phyloP scores from a whole-genome alignment of 805 yeast species.

The Yarrowia sp. region DNA sequence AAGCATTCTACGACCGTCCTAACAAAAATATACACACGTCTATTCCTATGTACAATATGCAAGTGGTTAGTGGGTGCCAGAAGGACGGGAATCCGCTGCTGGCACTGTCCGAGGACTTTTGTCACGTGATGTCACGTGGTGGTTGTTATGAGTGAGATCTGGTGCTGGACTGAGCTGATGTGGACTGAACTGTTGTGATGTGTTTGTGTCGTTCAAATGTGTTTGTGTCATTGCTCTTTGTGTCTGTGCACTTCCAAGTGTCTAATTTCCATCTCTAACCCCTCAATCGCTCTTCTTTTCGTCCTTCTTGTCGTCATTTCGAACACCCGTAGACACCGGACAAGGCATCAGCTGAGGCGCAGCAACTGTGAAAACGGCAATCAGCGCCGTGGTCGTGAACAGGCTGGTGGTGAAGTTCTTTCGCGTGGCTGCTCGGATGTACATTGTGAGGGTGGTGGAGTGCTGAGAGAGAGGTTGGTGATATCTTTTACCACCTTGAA shows the following conservation, averaged over 20 bases:
- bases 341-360: constrained; percentile 43
- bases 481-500: neutral
- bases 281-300: neutral
- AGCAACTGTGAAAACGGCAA: constrained; percentile 66
- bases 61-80: constrained; percentile 4
- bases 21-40: neutral
- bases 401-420: constrained; percentile 59
- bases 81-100: too few species aligned
- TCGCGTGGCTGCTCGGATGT: constrained; percentile 57
- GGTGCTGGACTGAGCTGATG: too few species aligned
- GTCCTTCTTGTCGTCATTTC: constrained; percentile 16
- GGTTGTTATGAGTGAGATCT: too few species aligned
- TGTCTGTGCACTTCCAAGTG: neutral
- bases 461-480: neutral
- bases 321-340: constrained; percentile 33
- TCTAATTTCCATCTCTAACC: neutral
- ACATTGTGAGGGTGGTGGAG: constrained; percentile 41
- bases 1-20: neutral
- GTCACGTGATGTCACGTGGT: neutral
- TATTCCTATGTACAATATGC: constrained; percentile 26
- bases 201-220: neutral
- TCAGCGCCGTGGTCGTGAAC: constrained; percentile 71
- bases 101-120: neutral
- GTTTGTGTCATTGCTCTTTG: neutral
- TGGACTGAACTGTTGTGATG: too few species aligned